Evolutionary conservation across 345 rosid genomes (phyloP).

Genomic region (Reutealis trisperma): DNA sequence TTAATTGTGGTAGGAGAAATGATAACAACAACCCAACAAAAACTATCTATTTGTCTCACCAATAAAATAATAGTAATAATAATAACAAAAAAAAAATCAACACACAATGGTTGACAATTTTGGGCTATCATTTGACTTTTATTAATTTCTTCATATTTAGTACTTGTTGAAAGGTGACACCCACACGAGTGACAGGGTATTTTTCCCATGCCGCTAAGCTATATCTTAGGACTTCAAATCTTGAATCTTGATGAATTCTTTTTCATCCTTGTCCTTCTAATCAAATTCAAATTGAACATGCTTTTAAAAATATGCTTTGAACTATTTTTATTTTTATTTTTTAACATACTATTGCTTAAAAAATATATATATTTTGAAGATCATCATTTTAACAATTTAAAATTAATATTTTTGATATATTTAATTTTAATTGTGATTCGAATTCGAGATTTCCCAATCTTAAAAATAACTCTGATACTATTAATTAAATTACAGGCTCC

Average conservation of each 20-base stretch:
- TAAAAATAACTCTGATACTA: too few species aligned
- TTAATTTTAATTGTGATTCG: too few species aligned
- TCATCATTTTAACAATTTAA: too few species aligned
- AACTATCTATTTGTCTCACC: background rate
- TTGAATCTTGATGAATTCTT: background rate
- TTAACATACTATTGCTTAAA: too few species aligned
- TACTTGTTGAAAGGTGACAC: background rate
- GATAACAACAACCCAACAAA: background rate
- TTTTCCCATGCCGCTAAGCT: background rate
- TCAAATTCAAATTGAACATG: too few species aligned
- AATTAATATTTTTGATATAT: too few species aligned
- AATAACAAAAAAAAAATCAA: background rate
- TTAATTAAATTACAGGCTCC: too few species aligned
- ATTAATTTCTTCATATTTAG: background rate
- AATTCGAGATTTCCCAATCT: too few species aligned
- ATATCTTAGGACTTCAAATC: background rate
- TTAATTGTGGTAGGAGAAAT: background rate
- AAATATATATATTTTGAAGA: too few species aligned
- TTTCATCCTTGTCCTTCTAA: too few species aligned
- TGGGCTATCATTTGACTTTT: background rate
- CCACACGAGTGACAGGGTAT: background rate
- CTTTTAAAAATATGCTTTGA: too few species aligned
- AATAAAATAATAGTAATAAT: background rate
- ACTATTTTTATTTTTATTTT: too few species aligned
- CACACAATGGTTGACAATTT: background rate